These are phyloP conservation scores for Guyanaporus albipodus DNA, from an alignment of 768 basidiomycete species.

Conservation along the genomic window DNA sequence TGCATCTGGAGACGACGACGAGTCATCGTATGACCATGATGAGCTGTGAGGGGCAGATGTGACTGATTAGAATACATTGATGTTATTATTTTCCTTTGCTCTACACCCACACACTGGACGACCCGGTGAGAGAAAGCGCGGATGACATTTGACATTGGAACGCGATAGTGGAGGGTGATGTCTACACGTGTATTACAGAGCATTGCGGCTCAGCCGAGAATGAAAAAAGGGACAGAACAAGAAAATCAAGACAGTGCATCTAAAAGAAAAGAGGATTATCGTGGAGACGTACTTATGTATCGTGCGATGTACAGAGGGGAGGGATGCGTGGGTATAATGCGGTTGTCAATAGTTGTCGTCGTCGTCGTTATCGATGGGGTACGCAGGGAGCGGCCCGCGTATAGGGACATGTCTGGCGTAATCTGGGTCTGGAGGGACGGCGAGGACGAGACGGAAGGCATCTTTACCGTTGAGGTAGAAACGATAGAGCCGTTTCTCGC, in stretches of 20 bases:
- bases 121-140: too few relatives aligned
- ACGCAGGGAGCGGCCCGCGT: constrained; percentile 16
- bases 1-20: constrained; percentile 39
- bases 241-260: background rate
- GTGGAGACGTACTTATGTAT: constrained; percentile 8
- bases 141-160: too few relatives aligned
- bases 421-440: constrained; percentile 42
- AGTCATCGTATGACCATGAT: constrained; percentile 46
- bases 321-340: constrained; percentile 15
- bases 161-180: too few relatives aligned
- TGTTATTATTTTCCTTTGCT: too few relatives aligned
- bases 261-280: constrained; percentile 1
- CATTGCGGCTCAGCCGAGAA: too few relatives aligned
- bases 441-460: constrained; percentile 79
- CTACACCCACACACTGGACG: too few relatives aligned
- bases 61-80: too few relatives aligned
- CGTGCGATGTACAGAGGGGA: constrained; percentile 6
- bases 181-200: constrained; percentile 2
- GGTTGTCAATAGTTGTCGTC: constrained; percentile 15
- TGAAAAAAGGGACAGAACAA: background rate
- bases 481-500: constrained; percentile 89
- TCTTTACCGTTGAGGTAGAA: constrained; percentile 99
- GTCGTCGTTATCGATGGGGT: constrained; percentile 25
- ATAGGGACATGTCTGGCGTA: constrained; percentile 13
- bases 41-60: constrained; percentile 49